Evolutionary conservation across 2,329 filamentous ascomycete species (phyloP).

Genomic region (Diplocarpon rosae): DNA sequence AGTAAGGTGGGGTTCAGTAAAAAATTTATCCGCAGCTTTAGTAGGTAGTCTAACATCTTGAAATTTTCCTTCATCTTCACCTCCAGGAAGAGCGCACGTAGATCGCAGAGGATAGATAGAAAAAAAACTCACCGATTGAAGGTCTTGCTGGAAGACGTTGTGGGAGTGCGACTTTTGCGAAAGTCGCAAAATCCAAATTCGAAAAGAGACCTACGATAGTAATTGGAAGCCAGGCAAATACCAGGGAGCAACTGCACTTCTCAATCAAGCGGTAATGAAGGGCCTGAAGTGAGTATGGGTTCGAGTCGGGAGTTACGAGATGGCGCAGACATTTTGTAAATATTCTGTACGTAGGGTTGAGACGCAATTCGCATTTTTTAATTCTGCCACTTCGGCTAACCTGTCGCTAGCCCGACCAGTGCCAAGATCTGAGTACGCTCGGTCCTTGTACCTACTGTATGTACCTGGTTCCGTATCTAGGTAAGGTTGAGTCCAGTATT

Average conservation of each 20-base stretch:
- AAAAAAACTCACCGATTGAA: background rate
- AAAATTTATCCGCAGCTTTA: slow-evolving; percentile 18
- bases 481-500: too few species aligned
- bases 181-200: background rate
- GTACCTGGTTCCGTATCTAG: too few species aligned
- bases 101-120: background rate
- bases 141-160: background rate
- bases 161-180: background rate
- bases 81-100: background rate
- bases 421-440: too few species aligned
- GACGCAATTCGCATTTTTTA: slow-evolving; percentile 1
- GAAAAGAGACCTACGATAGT: background rate
- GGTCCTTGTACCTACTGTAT: too few species aligned
- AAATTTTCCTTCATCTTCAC: slow-evolving; percentile 20
- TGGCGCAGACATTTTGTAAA: slow-evolving; percentile 13
- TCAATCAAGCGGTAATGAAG: slow-evolving; percentile 2
- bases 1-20: slow-evolving; percentile 5
- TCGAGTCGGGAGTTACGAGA: background rate
- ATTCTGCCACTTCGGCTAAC: slow-evolving; percentile 10
- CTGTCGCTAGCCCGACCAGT: background rate
- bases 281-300: background rate
- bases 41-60: slow-evolving; percentile 25
- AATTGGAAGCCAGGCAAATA: background rate
- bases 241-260: background rate
- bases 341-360: slow-evolving; percentile 5